Conservation (phyloP, 768 basidiomycete genomes). For the Kwoniella sp. region DNA sequence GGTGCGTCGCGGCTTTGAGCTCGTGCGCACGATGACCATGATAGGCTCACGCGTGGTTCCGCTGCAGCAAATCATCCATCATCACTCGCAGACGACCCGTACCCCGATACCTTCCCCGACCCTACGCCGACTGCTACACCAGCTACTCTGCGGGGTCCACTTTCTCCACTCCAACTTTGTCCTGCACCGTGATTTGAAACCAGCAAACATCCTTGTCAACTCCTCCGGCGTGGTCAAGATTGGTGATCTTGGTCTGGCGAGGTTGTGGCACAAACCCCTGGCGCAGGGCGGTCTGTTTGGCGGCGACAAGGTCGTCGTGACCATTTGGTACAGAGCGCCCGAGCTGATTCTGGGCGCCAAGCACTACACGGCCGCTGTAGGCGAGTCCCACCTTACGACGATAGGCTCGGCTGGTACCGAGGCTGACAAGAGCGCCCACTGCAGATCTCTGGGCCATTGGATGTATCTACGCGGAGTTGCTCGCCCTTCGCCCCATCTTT, state of each 20-base stretch:
- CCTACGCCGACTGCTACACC: conserved; percentile 88
- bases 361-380: conserved; percentile 91
- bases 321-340: conserved; percentile 98
- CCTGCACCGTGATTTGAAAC: conserved; percentile 95
- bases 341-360: conserved; percentile 93
- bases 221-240: conserved; percentile 87
- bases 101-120: conserved; percentile 67
- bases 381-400: conserved; percentile 39
- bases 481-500: conserved; percentile 91
- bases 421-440: too few relatives aligned
- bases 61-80: conserved; percentile 91
- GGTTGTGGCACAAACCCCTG: conserved; percentile 83
- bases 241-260: conserved; percentile 92
- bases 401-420: too few relatives aligned
- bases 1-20: too few relatives aligned
- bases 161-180: conserved; percentile 94
- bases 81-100: conserved; percentile 87
- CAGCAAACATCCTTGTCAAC: conserved; percentile 95
- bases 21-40: too few relatives aligned
- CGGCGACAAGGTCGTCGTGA: conserved; percentile 97
- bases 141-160: conserved; percentile 86
- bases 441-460: conserved; percentile 93
- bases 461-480: conserved; percentile 93
- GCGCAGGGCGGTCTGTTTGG: conserved; percentile 70
- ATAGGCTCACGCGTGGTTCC: neutral